phyloP scores from a whole-genome alignment of 208 protist species.

The Crithidia mellificae region DNA sequence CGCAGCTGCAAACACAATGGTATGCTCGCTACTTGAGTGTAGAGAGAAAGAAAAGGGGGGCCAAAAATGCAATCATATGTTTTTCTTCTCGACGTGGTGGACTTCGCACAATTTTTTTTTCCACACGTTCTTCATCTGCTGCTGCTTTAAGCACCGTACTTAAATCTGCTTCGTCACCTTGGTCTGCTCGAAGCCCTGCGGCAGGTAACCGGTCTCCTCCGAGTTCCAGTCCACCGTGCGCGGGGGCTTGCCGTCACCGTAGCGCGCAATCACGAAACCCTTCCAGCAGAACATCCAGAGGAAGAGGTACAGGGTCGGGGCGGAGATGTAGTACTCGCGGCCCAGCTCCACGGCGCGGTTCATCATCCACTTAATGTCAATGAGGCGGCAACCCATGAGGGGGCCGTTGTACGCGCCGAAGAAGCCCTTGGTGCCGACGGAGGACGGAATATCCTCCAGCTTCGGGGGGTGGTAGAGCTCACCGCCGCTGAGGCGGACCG shows the following conservation, averaged over 20 bases:
- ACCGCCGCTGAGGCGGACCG: slow-evolving; percentile 69
- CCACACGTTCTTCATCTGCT: background rate
- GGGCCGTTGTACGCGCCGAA: slow-evolving; percentile 79
- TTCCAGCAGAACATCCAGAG: slow-evolving; percentile 89
- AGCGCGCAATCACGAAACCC: slow-evolving; percentile 69
- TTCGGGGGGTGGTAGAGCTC: slow-evolving; percentile 84
- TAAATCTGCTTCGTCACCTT: slow-evolving; percentile 62
- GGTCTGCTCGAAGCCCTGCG: slow-evolving; percentile 71
- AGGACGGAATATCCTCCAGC: slow-evolving; percentile 74
- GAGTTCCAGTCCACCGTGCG: slow-evolving; percentile 89
- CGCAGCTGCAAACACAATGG: no score
- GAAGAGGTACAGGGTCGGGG: slow-evolving; percentile 80
- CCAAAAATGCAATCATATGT: no score
- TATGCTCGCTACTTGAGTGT: no score
- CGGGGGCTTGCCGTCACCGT: slow-evolving; percentile 84
- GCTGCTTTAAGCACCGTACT: background rate
- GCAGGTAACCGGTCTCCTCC: slow-evolving; percentile 81
- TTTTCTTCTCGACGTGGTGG: no score
- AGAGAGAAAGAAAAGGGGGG: no score
- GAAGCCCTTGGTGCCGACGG: slow-evolving; percentile 69
- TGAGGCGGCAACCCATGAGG: slow-evolving; percentile 58
- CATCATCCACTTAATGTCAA: slow-evolving; percentile 92
- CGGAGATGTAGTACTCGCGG: slow-evolving; percentile 87
- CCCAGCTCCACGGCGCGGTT: slow-evolving; percentile 84
- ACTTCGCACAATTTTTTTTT: no score